Evolutionary conservation across 2,329 filamentous ascomycete species (phyloP).

Genomic region (Pseudogymnoascus sp.): DNA sequence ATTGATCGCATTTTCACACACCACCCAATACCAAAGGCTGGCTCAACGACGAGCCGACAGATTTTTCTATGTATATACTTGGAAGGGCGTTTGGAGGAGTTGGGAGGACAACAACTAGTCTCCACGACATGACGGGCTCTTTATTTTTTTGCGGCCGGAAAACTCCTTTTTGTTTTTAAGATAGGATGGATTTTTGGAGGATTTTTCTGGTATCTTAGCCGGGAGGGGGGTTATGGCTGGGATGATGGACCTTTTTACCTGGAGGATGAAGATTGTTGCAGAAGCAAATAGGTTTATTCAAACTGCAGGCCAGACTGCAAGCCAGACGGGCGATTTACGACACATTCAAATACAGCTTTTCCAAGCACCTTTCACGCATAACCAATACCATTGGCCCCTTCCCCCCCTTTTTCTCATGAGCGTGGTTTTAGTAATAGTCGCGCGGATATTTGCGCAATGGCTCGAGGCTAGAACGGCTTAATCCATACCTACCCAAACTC

Average conservation of each 20-base stretch:
- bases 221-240: background rate
- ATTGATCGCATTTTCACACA: conserved; percentile 22
- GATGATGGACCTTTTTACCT: background rate
- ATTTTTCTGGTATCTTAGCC: background rate
- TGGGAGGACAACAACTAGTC: background rate
- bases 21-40: background rate
- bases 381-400: background rate
- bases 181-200: background rate
- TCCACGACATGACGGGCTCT: conserved; percentile 1
- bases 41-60: background rate
- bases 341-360: conserved; percentile 2
- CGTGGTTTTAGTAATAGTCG: background rate
- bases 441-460: background rate
- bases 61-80: conserved; percentile 8
- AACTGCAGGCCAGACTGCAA: background rate
- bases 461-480: background rate
- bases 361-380: background rate
- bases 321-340: conserved; percentile 3
- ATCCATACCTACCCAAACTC: background rate
- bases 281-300: background rate
- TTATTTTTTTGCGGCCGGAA: background rate
- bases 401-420: background rate
- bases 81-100: conserved; percentile 5
- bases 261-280: background rate
- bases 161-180: background rate